Conservation (phyloP, 169 alveolate genomes). For the Eimeria acervulina region DNA sequence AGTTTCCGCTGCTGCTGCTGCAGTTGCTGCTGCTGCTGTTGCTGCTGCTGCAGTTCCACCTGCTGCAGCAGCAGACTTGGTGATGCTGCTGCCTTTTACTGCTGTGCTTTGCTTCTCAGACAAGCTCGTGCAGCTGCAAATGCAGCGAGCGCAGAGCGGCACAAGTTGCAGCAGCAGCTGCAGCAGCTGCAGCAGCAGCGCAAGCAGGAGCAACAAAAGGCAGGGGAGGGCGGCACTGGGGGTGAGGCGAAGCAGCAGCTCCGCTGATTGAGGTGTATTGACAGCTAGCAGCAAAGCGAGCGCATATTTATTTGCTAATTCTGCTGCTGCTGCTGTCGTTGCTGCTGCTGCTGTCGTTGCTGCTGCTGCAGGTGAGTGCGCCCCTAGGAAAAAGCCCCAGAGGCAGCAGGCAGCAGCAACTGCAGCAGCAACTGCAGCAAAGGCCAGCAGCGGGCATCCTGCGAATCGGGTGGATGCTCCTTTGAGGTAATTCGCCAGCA, state of each 20-base stretch:
- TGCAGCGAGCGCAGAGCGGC: slow-evolving; percentile 12
- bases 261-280: not conserved
- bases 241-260: not conserved
- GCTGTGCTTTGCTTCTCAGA: not conserved
- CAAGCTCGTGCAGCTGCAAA: not conserved
- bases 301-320: too few species aligned
- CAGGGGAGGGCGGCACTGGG: not conserved
- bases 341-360: slow-evolving; percentile 40
- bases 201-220: not conserved
- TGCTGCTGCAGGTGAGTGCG: slow-evolving; percentile 64
- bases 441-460: too few species aligned
- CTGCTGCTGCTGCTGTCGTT: slow-evolving; percentile 17
- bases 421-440: too few species aligned
- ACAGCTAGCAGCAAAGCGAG: not conserved
- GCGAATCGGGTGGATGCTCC: too few species aligned
- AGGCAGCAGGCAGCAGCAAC: too few species aligned
- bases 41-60: slow-evolving; percentile 28
- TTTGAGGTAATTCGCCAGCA: too few species aligned
- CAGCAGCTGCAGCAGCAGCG: slow-evolving; percentile 38
- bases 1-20: slow-evolving; percentile 10
- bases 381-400: not conserved
- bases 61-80: slow-evolving; percentile 5
- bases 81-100: not conserved
- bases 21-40: slow-evolving; percentile 18
- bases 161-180: slow-evolving; percentile 18